Conservation (phyloP, 2,329 filamentous ascomycete genomes). For the Tolypocladium nubicola region DNA sequence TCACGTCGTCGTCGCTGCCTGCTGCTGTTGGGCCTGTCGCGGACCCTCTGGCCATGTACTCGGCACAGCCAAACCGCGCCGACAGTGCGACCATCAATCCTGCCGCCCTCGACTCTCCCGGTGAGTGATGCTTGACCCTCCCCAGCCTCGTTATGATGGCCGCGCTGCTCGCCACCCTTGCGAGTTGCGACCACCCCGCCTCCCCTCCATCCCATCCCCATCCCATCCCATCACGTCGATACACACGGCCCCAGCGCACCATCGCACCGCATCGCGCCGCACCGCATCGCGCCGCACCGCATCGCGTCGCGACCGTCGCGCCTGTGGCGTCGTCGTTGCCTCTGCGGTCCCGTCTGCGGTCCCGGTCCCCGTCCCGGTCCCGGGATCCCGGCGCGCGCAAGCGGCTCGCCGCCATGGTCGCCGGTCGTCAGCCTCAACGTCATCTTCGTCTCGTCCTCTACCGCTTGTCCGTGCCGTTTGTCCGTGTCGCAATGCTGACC, state of each 20-base stretch:
- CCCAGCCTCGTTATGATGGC: conserved; percentile 2
- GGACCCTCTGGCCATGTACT: conserved; percentile 19
- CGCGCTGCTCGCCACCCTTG: conserved; percentile 1
- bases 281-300: background rate
- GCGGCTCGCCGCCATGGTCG: conserved; percentile 2
- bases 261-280: conserved; percentile 2
- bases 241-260: background rate
- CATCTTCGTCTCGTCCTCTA: background rate
- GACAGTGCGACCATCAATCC: conserved; percentile 87
- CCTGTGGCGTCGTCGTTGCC: background rate
- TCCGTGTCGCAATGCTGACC: conserved; percentile 14
- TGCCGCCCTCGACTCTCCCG: conserved; percentile 69
- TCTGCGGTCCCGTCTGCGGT: background rate
- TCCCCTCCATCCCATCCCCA: background rate
- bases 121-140: conserved; percentile 38
- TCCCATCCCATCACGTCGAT: background rate
- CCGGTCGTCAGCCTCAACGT: background rate
- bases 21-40: conserved; percentile 9
- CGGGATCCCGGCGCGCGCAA: background rate
- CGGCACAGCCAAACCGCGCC: conserved; percentile 54
- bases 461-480: background rate
- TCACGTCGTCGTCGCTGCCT: conserved; percentile 3
- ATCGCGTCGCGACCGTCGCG: background rate
- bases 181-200: conserved; percentile 7
- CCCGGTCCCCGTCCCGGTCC: background rate